Evolutionary conservation across 164 flowering plant species (phyloP).

Genomic region (Echeveria elegans): DNA sequence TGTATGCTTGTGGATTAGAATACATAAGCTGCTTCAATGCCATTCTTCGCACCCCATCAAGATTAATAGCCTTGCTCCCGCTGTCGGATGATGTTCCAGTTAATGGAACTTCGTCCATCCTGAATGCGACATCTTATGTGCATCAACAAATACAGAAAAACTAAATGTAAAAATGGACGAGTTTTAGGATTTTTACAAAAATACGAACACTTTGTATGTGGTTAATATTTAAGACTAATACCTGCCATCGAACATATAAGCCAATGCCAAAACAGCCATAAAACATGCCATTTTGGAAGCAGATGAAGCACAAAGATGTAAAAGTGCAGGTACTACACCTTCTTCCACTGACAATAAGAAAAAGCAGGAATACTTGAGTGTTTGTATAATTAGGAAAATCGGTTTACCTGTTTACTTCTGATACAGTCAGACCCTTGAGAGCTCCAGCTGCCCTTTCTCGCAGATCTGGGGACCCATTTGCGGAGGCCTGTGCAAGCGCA

Average conservation of each 20-base stretch:
- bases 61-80: conserved; percentile 52
- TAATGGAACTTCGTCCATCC: conserved; percentile 76
- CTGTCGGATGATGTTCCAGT: conserved; percentile 58
- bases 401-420: conserved; percentile 70
- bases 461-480: conserved; percentile 61
- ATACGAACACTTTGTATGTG: background rate
- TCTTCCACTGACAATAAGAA: conserved; percentile 52
- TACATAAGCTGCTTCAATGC: conserved; percentile 67
- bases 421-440: conserved; percentile 96
- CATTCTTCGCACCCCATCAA: conserved; percentile 74
- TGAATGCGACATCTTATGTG: conserved; percentile 20
- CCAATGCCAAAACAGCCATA: conserved; percentile 92
- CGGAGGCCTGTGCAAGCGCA: conserved; percentile 82
- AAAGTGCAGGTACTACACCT: conserved; percentile 91
- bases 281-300: conserved; percentile 94
- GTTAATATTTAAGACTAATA: conserved; percentile 17
- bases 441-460: conserved; percentile 99
- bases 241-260: conserved; percentile 99
- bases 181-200: too few species aligned
- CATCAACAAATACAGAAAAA: background rate
- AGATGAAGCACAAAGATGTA: conserved; percentile 82
- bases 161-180: background rate
- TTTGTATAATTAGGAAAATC: background rate
- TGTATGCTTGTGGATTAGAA: conserved; percentile 64
- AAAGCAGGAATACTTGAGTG: background rate